Evolutionary conservation across 1,139 yeast genomes (phyloP), one percentile per base, ranked within the genome.

Genomic region (Yamadazyma dendronema): DNA sequence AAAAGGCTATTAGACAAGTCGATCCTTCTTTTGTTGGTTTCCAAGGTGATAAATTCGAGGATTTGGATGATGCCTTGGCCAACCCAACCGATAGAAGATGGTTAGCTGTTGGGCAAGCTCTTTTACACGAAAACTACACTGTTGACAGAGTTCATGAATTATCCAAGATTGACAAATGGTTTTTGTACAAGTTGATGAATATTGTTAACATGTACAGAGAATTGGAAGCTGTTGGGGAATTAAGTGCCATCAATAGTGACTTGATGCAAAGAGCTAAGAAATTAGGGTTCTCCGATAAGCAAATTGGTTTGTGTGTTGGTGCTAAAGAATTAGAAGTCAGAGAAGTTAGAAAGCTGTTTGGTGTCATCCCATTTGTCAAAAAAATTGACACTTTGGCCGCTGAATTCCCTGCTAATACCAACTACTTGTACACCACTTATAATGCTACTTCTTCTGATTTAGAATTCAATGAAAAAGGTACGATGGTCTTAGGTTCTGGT

Each of bases 71-170:
- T 37, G 88, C 77, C 26, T 77, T 92, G 54, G 77, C 85, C 36
- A 84, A 86, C 59, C 98, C 99, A 43, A 87, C 97, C 42, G 99
- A 92, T 63, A 85, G 96, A 69, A 83, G 99, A 72, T 88, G 96
- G 88, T 78, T 92, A 56, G 99, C 99, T 35, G 95, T 92, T 47
- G 97, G 97, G 35, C 96, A 92, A 67, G 99, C 99, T 41, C 72
- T 90, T 55, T 64, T 89, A 40, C 92, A 89, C 57, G 95, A 88
- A 67, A 79, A 81, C 60, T 92, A 92, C 65, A 62, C 96, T 10
- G 96, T 92, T 46, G 97, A 92, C 43, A 75, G 73, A 60, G 96
- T 92, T 39, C 96, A 89, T 61, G 94, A 88, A 35, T 74, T 92
- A 51, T 78, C 95, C 45, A 89, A 84, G 62, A 92, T 92, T 61